Evolutionary conservation across 1,284 basidiomycete species (phyloP).

Genomic region (Fomitopsis betulina): DNA sequence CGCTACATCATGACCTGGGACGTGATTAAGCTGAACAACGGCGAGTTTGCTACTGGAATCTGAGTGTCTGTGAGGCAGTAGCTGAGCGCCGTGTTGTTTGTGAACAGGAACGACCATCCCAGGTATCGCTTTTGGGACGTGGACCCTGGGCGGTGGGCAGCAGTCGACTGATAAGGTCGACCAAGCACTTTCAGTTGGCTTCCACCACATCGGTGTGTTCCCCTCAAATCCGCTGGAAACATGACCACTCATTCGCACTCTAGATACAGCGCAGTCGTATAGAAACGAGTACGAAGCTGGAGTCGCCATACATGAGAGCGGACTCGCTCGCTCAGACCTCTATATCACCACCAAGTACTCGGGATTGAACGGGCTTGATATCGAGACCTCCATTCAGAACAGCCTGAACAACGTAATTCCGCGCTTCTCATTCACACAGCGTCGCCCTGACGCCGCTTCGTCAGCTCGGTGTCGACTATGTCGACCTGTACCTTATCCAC

Average conservation of each 20-base stretch:
- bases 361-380: slow-evolving; percentile 36
- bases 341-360: slow-evolving; percentile 53
- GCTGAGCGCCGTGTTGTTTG: neutral
- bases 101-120: slow-evolving; percentile 42
- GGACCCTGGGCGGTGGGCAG: slow-evolving; percentile 40
- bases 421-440: neutral
- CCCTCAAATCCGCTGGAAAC: neutral
- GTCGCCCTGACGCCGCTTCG: neutral
- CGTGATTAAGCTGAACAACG: slow-evolving; percentile 45
- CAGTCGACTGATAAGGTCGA: slow-evolving; percentile 26
- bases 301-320: slow-evolving; percentile 31
- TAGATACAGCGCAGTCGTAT: slow-evolving; percentile 32
- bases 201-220: slow-evolving; percentile 26
- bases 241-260: no score
- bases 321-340: slow-evolving; percentile 29
- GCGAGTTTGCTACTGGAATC: slow-evolving; percentile 26
- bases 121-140: slow-evolving; percentile 52
- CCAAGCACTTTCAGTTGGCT: slow-evolving; percentile 27
- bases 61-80: neutral
- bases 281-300: slow-evolving; percentile 38
- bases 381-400: slow-evolving; percentile 29
- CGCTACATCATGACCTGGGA: slow-evolving; percentile 42
- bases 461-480: slow-evolving; percentile 61
- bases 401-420: slow-evolving; percentile 23
- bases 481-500: slow-evolving; percentile 76